Conservation (phyloP, 345 rosid genomes). For the Rhizophora apiculata region DNA sequence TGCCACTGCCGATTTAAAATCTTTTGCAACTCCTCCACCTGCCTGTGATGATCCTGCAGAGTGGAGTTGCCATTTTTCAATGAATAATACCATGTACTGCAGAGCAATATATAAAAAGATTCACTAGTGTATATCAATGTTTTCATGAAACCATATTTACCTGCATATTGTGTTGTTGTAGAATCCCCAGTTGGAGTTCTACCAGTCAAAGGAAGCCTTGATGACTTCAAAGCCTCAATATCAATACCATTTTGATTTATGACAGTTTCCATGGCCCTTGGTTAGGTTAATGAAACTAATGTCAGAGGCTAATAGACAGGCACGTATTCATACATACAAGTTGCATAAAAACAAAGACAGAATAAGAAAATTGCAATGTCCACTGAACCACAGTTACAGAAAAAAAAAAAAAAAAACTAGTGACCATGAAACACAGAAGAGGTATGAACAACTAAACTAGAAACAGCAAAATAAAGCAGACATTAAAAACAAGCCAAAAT, state of each 20-base stretch:
- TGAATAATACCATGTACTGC: neutral
- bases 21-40: slow-evolving; percentile 51
- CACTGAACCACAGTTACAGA: too few species aligned
- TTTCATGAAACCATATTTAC: slow-evolving; percentile 34
- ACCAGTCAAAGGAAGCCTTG: slow-evolving; percentile 63
- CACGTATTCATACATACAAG: neutral
- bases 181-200: slow-evolving; percentile 77
- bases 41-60: slow-evolving; percentile 73
- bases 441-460: neutral
- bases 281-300: slow-evolving; percentile 5
- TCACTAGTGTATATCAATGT: slow-evolving; percentile 1
- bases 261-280: slow-evolving; percentile 99
- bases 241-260: slow-evolving; percentile 87
- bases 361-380: too few species aligned
- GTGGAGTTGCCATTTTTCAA: slow-evolving; percentile 13
- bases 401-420: neutral
- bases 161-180: slow-evolving; percentile 56
- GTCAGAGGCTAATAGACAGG: slow-evolving; percentile 18
- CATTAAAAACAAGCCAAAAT: neutral
- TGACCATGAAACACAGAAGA: neutral
- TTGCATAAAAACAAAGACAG: neutral
- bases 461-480: neutral
- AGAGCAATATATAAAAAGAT: neutral
- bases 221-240: slow-evolving; percentile 77
- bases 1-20: slow-evolving; percentile 46